Evolutionary conservation across 164 flowering plant species (phyloP).

Genomic region (Vitis labrusca): DNA sequence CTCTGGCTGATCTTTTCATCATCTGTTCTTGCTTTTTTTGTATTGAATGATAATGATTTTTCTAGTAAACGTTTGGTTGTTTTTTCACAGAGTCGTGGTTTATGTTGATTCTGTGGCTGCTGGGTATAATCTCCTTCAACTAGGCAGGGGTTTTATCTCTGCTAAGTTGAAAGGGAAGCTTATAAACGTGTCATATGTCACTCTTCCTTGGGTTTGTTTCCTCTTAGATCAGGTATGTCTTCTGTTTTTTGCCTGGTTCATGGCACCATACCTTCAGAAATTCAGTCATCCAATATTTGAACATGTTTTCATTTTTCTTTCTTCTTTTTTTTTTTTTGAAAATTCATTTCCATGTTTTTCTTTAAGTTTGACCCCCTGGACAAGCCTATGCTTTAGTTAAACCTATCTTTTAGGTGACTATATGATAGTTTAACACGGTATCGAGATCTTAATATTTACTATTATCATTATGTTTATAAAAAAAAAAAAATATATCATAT

Average conservation of each 20-base stretch:
- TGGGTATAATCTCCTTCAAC: slow-evolving; percentile 56
- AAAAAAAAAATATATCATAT: too few species aligned
- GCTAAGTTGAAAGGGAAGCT: slow-evolving; percentile 8
- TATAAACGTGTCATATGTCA: slow-evolving; percentile 1
- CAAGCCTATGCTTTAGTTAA: too few species aligned
- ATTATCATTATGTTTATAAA: too few species aligned
- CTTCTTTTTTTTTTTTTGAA: too few species aligned
- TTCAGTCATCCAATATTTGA: too few species aligned
- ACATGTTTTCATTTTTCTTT: too few species aligned
- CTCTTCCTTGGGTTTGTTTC: slow-evolving; percentile 46
- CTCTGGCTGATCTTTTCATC: background rate
- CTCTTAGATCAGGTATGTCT: slow-evolving; percentile 66
- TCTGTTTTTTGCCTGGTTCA: background rate
- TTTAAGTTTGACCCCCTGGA: too few species aligned
- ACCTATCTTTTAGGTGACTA: too few species aligned
- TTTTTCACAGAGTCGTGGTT: slow-evolving; percentile 34
- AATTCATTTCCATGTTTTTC: too few species aligned
- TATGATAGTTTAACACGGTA: too few species aligned
- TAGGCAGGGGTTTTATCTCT: slow-evolving; percentile 25
- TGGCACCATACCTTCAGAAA: too few species aligned
- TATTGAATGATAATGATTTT: background rate
- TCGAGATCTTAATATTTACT: too few species aligned
- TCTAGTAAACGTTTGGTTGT: background rate
- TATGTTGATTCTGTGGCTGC: slow-evolving; percentile 47
- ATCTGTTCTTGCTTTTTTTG: slow-evolving; percentile 1